A percentile compares a stretch with the other conserved stretches of the same genome.
Conservation (phyloP, 495 filamentous ascomycete genomes). For the Physcia stellaris region DNA sequence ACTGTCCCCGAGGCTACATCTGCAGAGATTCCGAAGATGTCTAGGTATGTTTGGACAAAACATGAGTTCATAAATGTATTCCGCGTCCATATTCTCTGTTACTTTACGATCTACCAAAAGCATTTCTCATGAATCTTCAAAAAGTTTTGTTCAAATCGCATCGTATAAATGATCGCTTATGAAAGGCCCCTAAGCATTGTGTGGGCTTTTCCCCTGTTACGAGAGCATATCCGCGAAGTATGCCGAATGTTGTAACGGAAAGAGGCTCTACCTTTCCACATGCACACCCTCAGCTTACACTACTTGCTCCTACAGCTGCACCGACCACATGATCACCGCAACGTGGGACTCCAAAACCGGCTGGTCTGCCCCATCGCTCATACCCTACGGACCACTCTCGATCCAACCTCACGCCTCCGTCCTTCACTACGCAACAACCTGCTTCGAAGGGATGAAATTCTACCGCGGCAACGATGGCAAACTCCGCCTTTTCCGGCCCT, state of each 20-base stretch:
- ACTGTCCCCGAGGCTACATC: slow-evolving; percentile 51
- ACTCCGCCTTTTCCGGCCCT: slow-evolving; percentile 74
- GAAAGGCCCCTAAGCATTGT: too few species aligned
- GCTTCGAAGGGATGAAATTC: slow-evolving; percentile 82
- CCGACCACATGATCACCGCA: slow-evolving; percentile 81
- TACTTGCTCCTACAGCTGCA: slow-evolving; percentile 29
- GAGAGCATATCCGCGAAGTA: too few species aligned
- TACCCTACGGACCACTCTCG: slow-evolving; percentile 65
- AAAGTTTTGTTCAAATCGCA: too few species aligned
- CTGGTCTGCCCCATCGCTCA: slow-evolving; percentile 67
- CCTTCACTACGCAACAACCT: slow-evolving; percentile 84
- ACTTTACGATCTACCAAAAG: too few species aligned
- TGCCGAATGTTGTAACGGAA: too few species aligned
- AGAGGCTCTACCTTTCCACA: too few species aligned
- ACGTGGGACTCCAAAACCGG: slow-evolving; percentile 52
- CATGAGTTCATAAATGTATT: too few species aligned
- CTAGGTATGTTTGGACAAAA: slow-evolving; percentile 5
- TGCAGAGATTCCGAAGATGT: slow-evolving; percentile 32
- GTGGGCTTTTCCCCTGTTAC: too few species aligned
- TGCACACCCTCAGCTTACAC: background rate
- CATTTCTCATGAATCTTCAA: too few species aligned
- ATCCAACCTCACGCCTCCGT: slow-evolving; percentile 76
- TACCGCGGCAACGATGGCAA: slow-evolving; percentile 74
- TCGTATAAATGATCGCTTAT: too few species aligned
- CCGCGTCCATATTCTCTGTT: too few species aligned